A percentile compares a stretch with the other conserved stretches of the same genome.
Evolutionary conservation across 2,329 filamentous ascomycete genomes (phyloP).

Genomic region (Fusarium aywerte): DNA sequence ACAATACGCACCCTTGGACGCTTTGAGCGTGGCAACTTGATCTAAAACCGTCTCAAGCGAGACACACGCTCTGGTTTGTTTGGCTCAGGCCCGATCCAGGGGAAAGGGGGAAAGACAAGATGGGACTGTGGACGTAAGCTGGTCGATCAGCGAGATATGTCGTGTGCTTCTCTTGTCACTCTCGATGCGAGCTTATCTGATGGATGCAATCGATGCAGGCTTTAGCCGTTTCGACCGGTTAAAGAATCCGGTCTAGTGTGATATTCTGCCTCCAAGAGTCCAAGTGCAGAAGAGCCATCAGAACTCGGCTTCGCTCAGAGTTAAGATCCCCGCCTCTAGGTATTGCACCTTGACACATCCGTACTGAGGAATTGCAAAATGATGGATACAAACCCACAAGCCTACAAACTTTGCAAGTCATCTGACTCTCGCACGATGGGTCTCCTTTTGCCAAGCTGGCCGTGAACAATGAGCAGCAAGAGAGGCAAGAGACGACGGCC

Average conservation of each 20-base stretch:
- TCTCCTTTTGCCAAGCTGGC: conserved; percentile 9
- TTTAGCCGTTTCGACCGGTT: conserved; percentile 12
- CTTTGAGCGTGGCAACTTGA: conserved; percentile 6
- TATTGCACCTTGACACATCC: background rate
- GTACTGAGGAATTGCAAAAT: conserved; percentile 1
- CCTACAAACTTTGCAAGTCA: conserved; percentile 12
- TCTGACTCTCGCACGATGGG: conserved; percentile 30
- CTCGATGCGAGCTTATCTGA: conserved; percentile 3
- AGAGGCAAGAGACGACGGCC: conserved; percentile 32
- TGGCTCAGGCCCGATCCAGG: conserved; percentile 32
- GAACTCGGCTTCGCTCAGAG: conserved; percentile 3
- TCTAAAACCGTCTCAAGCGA: conserved; percentile 20
- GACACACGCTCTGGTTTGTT: conserved; percentile 18
- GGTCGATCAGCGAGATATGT: conserved; percentile 25
- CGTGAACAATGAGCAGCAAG: background rate
- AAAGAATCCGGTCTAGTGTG: conserved; percentile 16
- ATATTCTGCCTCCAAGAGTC: background rate
- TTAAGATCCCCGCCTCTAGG: conserved; percentile 10
- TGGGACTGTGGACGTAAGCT: conserved; percentile 12
- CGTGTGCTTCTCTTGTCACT: conserved; percentile 31
- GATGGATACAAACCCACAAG: conserved; percentile 35
- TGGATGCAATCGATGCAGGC: conserved; percentile 1
- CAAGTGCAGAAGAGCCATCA: background rate
- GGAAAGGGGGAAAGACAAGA: conserved; percentile 22
- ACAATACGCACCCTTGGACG: conserved; percentile 5